Percentiles rank a stretch among this genome's conserved stretches.
These are phyloP conservation scores for Picocystis sp. DNA, from an alignment of 163 green algal species.

Conservation along the genomic window DNA sequence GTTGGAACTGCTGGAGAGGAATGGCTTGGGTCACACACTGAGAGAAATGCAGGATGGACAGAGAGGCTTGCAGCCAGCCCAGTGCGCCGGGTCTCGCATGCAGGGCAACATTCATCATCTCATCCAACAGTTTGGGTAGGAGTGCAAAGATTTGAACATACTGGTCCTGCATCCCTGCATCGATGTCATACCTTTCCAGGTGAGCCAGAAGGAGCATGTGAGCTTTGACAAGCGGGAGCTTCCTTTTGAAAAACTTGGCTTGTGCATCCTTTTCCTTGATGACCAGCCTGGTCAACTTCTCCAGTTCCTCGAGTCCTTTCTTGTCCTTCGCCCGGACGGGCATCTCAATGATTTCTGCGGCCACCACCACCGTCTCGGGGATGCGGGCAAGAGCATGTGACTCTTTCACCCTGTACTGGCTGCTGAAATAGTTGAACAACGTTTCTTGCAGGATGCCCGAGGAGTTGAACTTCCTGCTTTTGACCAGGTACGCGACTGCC, in stretches of 20 bases:
- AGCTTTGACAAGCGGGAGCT: conserved; percentile 27
- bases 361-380: conserved; percentile 66
- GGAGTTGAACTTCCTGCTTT: not conserved
- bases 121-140: conserved; percentile 50
- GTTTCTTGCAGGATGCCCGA: no score
- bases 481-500: conserved; percentile 67
- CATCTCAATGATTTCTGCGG: conserved; percentile 78
- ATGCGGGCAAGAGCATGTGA: conserved; percentile 54
- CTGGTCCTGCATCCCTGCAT: conserved; percentile 43
- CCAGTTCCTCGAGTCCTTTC: conserved; percentile 44
- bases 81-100: conserved; percentile 25
- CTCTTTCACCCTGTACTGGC: conserved; percentile 56
- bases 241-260: conserved; percentile 44
- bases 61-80: conserved; percentile 54
- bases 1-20: conserved; percentile 26
- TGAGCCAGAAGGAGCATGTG: conserved; percentile 75
- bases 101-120: conserved; percentile 68
- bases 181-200: conserved; percentile 43
- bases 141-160: conserved; percentile 51
- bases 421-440: no score
- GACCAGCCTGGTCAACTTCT: conserved; percentile 29
- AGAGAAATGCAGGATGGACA: conserved; percentile 61
- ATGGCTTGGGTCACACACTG: conserved; percentile 54
- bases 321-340: conserved; percentile 42
- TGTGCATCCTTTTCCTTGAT: conserved; percentile 13